Percentiles rank a stretch among this genome's conserved stretches.
phyloP scores from a whole-genome alignment of 495 filamentous ascomycete species.

The Trichocladium uniseriatum region DNA sequence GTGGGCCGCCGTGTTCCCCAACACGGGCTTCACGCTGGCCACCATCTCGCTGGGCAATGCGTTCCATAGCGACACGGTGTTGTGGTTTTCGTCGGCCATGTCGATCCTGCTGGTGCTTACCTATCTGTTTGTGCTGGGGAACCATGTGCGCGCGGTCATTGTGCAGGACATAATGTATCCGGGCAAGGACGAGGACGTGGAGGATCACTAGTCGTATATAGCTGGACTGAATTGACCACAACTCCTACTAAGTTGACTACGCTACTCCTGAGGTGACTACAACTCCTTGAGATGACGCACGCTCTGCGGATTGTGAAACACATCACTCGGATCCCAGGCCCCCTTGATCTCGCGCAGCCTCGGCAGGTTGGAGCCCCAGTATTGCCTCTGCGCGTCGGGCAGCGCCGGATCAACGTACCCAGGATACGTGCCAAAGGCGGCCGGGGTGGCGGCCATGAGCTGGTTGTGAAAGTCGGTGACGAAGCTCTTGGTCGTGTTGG shows the following conservation, averaged over 20 bases:
- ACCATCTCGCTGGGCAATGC: conserved; percentile 41
- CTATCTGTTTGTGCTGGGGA: conserved; percentile 49
- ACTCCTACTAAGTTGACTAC: too few relatives aligned
- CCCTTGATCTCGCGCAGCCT: conserved; percentile 44
- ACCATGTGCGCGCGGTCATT: conserved; percentile 45
- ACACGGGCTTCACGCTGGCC: conserved; percentile 47
- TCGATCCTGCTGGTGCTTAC: conserved; percentile 46
- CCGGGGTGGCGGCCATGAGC: conserved; percentile 23
- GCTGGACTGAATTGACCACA: too few relatives aligned
- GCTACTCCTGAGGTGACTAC: too few relatives aligned
- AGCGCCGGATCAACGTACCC: conserved; percentile 63
- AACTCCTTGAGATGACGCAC: conserved; percentile 17
- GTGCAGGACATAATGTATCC: conserved; percentile 51
- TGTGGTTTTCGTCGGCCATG: conserved; percentile 42
- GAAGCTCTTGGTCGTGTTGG: conserved; percentile 33
- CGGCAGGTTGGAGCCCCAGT: conserved; percentile 48
- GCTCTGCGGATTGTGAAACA: conserved; percentile 60
- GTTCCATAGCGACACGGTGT: conserved; percentile 33
- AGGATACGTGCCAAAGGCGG: conserved; percentile 48
- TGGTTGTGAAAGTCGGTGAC: conserved; percentile 41
- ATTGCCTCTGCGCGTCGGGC: conserved; percentile 39
- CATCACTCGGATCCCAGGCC: conserved; percentile 42
- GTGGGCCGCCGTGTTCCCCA: conserved; percentile 53
- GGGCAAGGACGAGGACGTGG: conserved; percentile 53
- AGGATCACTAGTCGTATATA: conserved; percentile 29